Percentiles rank a stretch among this genome's conserved stretches.
Evolutionary conservation across 768 basidiomycete genomes (phyloP).

Genomic region (Ramaria rubella): DNA sequence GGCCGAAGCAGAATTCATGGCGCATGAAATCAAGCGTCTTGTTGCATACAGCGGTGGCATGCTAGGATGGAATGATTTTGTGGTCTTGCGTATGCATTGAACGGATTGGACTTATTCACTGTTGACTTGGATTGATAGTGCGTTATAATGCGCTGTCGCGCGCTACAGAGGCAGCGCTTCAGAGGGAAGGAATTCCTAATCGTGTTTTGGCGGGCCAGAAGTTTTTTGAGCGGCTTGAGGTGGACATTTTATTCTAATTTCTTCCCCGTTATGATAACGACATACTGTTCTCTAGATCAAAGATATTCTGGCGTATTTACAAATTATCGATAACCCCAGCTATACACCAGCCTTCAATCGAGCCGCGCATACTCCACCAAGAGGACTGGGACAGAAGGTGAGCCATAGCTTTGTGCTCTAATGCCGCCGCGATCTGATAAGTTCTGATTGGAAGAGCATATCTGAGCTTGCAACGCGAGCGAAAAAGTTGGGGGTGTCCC

Average conservation of each 20-base stretch:
- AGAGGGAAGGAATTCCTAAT: constrained; percentile 72
- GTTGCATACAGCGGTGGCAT: constrained; percentile 69
- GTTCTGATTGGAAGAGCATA: constrained; percentile 41
- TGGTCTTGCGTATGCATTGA: constrained; percentile 28
- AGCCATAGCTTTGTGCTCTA: neutral
- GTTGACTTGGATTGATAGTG: constrained; percentile 38
- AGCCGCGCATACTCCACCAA: constrained; percentile 64
- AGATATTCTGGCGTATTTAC: constrained; percentile 75
- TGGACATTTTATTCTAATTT: constrained; percentile 20
- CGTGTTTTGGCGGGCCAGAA: constrained; percentile 73
- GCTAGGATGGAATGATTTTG: constrained; percentile 70
- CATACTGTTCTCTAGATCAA: constrained; percentile 47
- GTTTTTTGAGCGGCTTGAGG: constrained; percentile 83
- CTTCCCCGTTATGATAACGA: neutral
- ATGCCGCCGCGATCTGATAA: neutral
- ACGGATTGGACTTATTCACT: no score
- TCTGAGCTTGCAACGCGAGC: constrained; percentile 51
- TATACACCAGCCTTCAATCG: constrained; percentile 63
- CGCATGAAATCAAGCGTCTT: constrained; percentile 68
- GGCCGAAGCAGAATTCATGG: constrained; percentile 66
- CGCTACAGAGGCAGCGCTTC: constrained; percentile 65
- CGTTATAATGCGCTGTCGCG: constrained; percentile 78
- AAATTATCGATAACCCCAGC: constrained; percentile 68
- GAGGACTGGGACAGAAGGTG: constrained; percentile 77
- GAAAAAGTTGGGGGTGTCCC: constrained; percentile 42